Evolutionary conservation across 2,329 filamentous ascomycete genomes (phyloP).

Genomic region (Phyllosticta paracitricarpa): DNA sequence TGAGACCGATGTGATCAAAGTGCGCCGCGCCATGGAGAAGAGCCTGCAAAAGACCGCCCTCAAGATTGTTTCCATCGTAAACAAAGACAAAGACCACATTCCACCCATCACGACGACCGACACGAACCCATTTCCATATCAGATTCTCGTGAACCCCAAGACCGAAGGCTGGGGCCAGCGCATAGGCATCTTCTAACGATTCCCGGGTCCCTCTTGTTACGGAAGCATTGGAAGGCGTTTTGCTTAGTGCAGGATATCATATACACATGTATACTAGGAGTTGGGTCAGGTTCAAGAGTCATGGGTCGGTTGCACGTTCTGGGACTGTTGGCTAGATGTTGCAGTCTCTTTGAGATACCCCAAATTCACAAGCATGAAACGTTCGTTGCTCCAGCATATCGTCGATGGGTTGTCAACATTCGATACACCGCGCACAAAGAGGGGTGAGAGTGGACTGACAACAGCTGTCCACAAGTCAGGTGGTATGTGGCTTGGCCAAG

Average conservation of each 20-base stretch:
- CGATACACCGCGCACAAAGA: not conserved
- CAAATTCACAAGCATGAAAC: constrained; percentile 8
- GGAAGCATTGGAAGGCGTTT: constrained; percentile 7
- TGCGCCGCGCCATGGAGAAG: constrained; percentile 82
- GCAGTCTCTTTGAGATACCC: constrained; percentile 11
- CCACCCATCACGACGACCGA: constrained; percentile 91
- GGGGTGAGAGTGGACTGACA: not conserved
- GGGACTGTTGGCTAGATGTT: constrained; percentile 4
- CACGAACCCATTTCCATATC: constrained; percentile 88
- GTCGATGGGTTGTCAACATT: not conserved
- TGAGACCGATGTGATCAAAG: constrained; percentile 79
- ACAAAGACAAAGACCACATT: constrained; percentile 88
- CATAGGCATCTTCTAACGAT: constrained; percentile 56
- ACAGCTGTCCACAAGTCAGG: not conserved
- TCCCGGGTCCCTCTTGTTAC: not conserved
- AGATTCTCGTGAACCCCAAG: constrained; percentile 81
- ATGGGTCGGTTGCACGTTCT: not conserved
- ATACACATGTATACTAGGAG: constrained; percentile 7
- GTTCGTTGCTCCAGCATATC: not conserved
- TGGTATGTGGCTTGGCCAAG: not conserved
- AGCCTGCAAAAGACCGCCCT: constrained; percentile 78
- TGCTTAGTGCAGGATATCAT: constrained; percentile 1
- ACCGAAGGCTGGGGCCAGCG: constrained; percentile 68
- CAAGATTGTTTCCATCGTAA: constrained; percentile 82
- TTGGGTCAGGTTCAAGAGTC: constrained; percentile 1